Evolutionary conservation across 1,284 basidiomycete genomes (phyloP).

Genomic region (Malassezia pachydermatis): DNA sequence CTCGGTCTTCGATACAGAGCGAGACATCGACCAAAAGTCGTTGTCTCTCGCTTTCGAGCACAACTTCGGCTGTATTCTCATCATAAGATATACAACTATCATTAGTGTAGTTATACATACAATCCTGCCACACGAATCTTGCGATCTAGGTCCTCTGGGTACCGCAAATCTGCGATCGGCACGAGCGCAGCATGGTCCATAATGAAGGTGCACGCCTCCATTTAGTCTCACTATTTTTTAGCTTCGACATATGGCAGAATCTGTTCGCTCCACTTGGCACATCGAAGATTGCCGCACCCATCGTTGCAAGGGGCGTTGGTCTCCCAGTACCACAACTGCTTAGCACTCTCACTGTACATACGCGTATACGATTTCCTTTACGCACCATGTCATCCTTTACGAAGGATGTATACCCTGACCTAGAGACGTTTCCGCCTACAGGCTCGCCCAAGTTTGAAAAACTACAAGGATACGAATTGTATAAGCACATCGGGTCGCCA

Average conservation of each 20-base stretch:
- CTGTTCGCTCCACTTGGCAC: no score
- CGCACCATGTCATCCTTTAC: background rate
- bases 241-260: no score
- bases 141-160: background rate
- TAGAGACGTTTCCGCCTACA: slow-evolving; percentile 36
- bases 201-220: no score
- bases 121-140: slow-evolving; percentile 16
- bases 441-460: slow-evolving; percentile 51
- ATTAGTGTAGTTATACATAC: slow-evolving; percentile 2
- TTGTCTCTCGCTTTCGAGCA: slow-evolving; percentile 7
- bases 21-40: slow-evolving; percentile 7
- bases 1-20: slow-evolving; percentile 3
- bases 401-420: slow-evolving; percentile 1
- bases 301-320: no score
- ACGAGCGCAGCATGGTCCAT: slow-evolving; percentile 10
- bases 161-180: slow-evolving; percentile 8
- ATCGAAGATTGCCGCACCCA: no score
- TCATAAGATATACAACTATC: slow-evolving; percentile 11
- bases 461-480: slow-evolving; percentile 70
- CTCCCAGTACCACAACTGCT: no score
- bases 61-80: background rate
- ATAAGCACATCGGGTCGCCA: slow-evolving; percentile 68
- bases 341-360: no score
- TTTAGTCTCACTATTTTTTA: no score
- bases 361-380: no score